Evolutionary conservation across 225 moss, liverwort and hornwort species (phyloP).

Genomic region (Rhytidiadelphus loreus): DNA sequence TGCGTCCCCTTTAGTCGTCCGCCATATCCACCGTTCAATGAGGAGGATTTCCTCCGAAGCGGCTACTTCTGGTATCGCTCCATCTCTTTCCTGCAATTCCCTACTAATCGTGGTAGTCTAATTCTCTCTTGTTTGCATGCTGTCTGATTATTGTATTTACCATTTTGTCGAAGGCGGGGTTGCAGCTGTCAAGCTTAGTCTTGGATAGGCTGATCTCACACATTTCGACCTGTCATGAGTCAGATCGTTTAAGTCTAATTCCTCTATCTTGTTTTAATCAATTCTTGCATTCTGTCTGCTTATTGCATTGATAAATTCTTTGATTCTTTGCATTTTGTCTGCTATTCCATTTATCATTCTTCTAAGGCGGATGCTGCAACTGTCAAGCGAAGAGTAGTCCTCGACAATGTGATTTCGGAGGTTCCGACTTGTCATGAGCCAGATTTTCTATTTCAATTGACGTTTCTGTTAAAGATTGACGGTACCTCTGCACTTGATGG

Average conservation of each 20-base stretch:
- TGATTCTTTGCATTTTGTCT: neutral
- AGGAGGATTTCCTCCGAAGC: conserved; percentile 4
- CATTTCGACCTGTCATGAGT: neutral
- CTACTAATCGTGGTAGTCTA: neutral
- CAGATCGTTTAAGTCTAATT: neutral
- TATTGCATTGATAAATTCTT: neutral
- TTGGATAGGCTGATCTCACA: neutral
- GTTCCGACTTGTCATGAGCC: neutral
- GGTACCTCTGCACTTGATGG: neutral
- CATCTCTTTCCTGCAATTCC: neutral
- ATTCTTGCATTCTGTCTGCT: neutral
- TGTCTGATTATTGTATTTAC: neutral
- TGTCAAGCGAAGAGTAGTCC: neutral
- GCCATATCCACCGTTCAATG: conserved; percentile 8
- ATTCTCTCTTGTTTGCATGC: neutral
- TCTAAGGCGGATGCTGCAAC: neutral
- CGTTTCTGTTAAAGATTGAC: neutral
- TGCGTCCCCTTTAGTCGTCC: conserved; percentile 31
- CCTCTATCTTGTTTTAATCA: neutral
- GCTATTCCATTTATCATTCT: neutral
- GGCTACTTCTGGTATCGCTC: conserved; percentile 64
- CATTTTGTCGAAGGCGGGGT: neutral
- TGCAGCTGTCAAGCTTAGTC: neutral
- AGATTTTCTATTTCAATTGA: neutral
- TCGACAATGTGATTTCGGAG: neutral